A percentile compares a stretch with the other conserved stretches of the same genome.
phyloP scores from a whole-genome alignment of 352 stramenopile genomes.

The Plasmopara halstedii region DNA sequence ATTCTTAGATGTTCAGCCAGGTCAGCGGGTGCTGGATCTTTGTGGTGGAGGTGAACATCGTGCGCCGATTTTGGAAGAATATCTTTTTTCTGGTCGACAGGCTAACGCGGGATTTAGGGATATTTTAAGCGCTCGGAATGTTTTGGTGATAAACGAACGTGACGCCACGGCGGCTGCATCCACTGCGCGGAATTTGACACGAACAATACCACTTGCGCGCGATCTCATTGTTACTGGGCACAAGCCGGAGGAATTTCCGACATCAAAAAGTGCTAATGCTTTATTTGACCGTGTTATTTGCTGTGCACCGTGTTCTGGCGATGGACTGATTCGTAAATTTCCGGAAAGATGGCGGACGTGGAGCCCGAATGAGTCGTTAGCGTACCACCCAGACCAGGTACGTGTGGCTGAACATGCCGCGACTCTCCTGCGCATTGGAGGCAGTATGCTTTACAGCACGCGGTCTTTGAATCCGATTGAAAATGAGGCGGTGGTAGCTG shows the following conservation, averaged over 20 bases:
- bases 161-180: constrained; percentile 44
- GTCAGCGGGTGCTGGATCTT: constrained; percentile 71
- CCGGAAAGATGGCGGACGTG: constrained; percentile 78
- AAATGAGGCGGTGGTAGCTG: constrained; percentile 77
- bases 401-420: constrained; percentile 70
- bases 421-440: constrained; percentile 39
- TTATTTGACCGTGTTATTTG: constrained; percentile 75
- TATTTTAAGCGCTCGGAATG: constrained; percentile 4
- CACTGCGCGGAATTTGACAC: constrained; percentile 44
- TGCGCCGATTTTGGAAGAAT: constrained; percentile 48
- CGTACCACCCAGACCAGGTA: constrained; percentile 61
- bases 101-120: constrained; percentile 12
- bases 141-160: constrained; percentile 73
- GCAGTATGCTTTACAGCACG: constrained; percentile 62
- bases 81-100: constrained; percentile 12
- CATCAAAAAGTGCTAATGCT: constrained; percentile 17
- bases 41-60: constrained; percentile 63
- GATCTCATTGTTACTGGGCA: constrained; percentile 59
- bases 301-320: constrained; percentile 69
- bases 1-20: constrained; percentile 86
- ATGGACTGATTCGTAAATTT: constrained; percentile 70
- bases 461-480: constrained; percentile 79
- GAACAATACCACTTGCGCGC: constrained; percentile 42
- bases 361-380: constrained; percentile 39
- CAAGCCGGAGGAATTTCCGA: constrained; percentile 68